Percentiles rank a stretch among this genome's conserved stretches.
phyloP scores from a whole-genome alignment of 2,329 filamentous ascomycete species.

The Taxawa tesnikishii region DNA sequence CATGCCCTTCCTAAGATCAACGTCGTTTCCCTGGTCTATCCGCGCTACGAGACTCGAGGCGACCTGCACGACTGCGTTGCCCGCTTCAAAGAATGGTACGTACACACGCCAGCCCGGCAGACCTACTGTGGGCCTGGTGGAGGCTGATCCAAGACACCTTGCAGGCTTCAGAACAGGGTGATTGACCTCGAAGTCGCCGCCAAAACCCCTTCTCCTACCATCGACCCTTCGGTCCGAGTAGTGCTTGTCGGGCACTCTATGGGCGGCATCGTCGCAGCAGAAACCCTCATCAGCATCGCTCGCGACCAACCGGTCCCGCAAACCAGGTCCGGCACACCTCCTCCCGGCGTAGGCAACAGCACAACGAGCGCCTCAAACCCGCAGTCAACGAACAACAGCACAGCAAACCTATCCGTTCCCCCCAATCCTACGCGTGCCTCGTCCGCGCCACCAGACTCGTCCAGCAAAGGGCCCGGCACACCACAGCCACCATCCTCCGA shows the following conservation, averaged over 20 bases:
- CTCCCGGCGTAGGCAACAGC: conserved; percentile 7
- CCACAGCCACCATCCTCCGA: conserved; percentile 6
- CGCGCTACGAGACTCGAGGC: conserved; percentile 70
- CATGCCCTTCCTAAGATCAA: conserved; percentile 56
- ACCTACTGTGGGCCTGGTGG: background rate
- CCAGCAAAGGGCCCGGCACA: background rate
- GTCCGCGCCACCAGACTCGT: conserved; percentile 9
- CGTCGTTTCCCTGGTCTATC: conserved; percentile 60
- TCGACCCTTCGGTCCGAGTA: conserved; percentile 73
- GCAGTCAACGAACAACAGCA: conserved; percentile 2
- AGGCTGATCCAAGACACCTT: background rate
- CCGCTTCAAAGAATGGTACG: conserved; percentile 63
- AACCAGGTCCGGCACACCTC: conserved; percentile 8
- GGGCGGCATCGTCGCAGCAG: conserved; percentile 87
- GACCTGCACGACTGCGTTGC: conserved; percentile 60
- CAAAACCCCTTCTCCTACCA: conserved; percentile 66
- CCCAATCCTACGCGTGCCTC: conserved; percentile 4
- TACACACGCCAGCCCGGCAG: too few species aligned
- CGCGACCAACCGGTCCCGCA: conserved; percentile 45
- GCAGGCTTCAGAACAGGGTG: conserved; percentile 75
- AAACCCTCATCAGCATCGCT: conserved; percentile 66
- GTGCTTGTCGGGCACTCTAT: conserved; percentile 79
- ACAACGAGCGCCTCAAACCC: conserved; percentile 5
- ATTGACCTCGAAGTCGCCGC: conserved; percentile 87
- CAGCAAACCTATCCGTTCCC: conserved; percentile 6